Percentiles rank a stretch among this genome's conserved stretches.
Conservation (phyloP, 139 green algal genomes). For the Closterium sp. region DNA sequence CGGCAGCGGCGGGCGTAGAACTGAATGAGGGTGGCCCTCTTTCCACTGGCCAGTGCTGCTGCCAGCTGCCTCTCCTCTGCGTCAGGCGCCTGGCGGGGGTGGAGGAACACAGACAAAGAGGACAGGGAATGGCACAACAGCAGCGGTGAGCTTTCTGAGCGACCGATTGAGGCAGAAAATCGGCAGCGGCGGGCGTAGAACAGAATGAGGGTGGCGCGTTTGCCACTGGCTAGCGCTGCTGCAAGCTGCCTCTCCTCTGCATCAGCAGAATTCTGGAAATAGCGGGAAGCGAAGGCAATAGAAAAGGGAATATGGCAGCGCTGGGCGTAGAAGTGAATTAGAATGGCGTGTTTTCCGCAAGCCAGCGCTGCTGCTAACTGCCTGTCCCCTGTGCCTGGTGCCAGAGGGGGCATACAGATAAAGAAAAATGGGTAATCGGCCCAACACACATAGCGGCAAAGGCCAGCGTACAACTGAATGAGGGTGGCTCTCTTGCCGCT, state of each 20-base stretch:
- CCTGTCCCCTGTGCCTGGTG: background rate
- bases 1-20: conserved; percentile 44
- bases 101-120: too few relatives aligned
- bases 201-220: background rate
- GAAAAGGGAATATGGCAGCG: background rate
- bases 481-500: background rate
- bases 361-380: conserved; percentile 26
- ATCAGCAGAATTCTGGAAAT: too few relatives aligned
- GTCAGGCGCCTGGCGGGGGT: too few relatives aligned
- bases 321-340: too few relatives aligned
- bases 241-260: conserved; percentile 13
- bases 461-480: too few relatives aligned
- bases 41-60: conserved; percentile 7
- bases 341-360: too few relatives aligned
- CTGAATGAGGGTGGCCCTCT: conserved; percentile 19
- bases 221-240: conserved; percentile 9
- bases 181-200: background rate
- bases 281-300: background rate
- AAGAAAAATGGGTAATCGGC: background rate
- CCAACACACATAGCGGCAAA: conserved; percentile 24
- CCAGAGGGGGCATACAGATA: too few relatives aligned
- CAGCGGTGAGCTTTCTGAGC: conserved; percentile 10
- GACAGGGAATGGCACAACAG: background rate
- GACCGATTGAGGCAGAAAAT: conserved; percentile 27
- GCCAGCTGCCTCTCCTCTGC: conserved; percentile 17